Percentiles rank a stretch among this genome's conserved stretches.
Evolutionary conservation across 2,329 filamentous ascomycete species (phyloP).

Genomic region (Ophiostoma perfectum): DNA sequence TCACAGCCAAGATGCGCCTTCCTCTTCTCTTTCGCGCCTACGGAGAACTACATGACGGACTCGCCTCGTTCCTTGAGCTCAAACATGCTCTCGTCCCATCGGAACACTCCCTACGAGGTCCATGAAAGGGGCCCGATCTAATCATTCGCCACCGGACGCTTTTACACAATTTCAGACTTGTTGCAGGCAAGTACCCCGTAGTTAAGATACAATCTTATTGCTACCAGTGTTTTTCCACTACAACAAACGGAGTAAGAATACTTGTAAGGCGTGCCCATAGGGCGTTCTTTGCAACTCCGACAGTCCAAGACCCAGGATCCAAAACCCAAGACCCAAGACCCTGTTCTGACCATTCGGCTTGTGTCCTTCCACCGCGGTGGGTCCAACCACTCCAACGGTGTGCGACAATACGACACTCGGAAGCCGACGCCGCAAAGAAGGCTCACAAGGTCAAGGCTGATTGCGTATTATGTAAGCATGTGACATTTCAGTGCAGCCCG

Average conservation of each 20-base stretch:
- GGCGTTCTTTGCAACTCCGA: not conserved
- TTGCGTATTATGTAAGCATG: too few relatives aligned
- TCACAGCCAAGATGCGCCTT: not conserved
- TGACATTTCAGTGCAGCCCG: too few relatives aligned
- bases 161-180: not conserved
- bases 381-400: slow-evolving; percentile 20
- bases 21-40: not conserved
- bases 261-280: not conserved
- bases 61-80: not conserved
- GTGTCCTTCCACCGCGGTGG: slow-evolving; percentile 19
- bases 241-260: not conserved
- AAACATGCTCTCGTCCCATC: not conserved
- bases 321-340: not conserved
- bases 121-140: slow-evolving; percentile 5
- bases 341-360: slow-evolving; percentile 23
- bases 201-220: not conserved
- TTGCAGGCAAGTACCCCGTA: not conserved
- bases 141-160: not conserved
- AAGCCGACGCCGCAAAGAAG: not conserved
- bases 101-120: not conserved
- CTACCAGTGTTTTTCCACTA: not conserved
- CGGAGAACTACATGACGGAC: not conserved
- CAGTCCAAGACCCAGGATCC: not conserved
- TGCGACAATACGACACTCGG: slow-evolving; percentile 4
- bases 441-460: too few relatives aligned